These are phyloP conservation scores for Gentiana macrophylla DNA, from an alignment of 257 asterid species.

Conservation along the genomic window DNA sequence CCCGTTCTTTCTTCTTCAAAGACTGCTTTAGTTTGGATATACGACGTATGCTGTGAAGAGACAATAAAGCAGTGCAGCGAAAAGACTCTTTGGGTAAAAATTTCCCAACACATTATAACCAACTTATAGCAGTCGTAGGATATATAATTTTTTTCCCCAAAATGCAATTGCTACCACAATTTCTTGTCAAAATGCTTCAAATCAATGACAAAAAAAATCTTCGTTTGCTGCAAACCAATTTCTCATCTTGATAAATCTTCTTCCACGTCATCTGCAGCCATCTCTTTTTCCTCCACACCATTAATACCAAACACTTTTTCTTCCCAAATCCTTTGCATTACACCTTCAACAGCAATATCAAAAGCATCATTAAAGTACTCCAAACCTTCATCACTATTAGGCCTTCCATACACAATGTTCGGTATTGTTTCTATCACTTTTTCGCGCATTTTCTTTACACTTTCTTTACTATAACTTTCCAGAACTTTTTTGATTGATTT, in stretches of 20 bases:
- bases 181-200: neutral
- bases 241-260: neutral
- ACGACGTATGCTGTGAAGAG: too few relatives aligned
- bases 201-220: neutral
- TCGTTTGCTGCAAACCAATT: neutral
- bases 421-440: constrained; percentile 75
- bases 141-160: too few relatives aligned
- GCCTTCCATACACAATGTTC: constrained; percentile 46
- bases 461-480: constrained; percentile 38
- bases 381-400: constrained; percentile 30
- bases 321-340: constrained; percentile 62
- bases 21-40: too few relatives aligned
- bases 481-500: constrained; percentile 43
- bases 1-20: too few relatives aligned
- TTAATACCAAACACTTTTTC: constrained; percentile 21
- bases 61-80: too few relatives aligned
- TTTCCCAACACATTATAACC: too few relatives aligned
- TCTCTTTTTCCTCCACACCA: constrained; percentile 2
- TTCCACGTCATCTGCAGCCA: constrained; percentile 1
- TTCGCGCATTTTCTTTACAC: constrained; percentile 56
- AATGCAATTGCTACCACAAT: neutral
- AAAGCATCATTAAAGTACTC: constrained; percentile 64
- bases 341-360: constrained; percentile 80
- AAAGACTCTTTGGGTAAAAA: too few relatives aligned
- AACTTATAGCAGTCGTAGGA: too few relatives aligned